A percentile compares a stretch with the other conserved stretches of the same genome.
These are phyloP conservation scores for Papiliotrema laurentii DNA, from an alignment of 1,284 basidiomycete species.

Conservation along the genomic window DNA sequence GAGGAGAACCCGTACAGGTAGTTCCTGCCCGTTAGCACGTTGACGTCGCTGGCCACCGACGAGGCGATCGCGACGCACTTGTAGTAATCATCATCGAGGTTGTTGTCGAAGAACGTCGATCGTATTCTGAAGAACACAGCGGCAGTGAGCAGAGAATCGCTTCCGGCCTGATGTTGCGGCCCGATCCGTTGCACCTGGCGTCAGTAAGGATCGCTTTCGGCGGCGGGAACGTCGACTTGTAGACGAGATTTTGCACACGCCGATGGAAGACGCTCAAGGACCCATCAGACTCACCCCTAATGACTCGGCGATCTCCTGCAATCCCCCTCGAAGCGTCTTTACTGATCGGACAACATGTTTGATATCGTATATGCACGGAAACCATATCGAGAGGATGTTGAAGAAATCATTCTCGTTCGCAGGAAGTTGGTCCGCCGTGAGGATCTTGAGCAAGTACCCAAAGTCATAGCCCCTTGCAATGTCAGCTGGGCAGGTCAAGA, in stretches of 20 bases:
- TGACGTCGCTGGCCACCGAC: too few species aligned
- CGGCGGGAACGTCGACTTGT: too few species aligned
- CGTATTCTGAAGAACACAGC: constrained; percentile 95
- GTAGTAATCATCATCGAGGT: constrained; percentile 65
- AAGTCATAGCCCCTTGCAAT: constrained; percentile 91
- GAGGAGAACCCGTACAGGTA: constrained; percentile 47
- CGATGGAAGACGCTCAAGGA: too few species aligned
- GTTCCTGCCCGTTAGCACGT: constrained; percentile 27
- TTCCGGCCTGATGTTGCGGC: constrained; percentile 91
- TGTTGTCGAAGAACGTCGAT: constrained; percentile 81
- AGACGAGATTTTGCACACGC: too few species aligned
- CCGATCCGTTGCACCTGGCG: constrained; percentile 79
- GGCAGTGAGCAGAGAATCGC: constrained; percentile 88
- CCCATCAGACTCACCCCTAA: constrained; percentile 56
- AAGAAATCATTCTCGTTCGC: constrained; percentile 89
- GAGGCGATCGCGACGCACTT: constrained; percentile 28
- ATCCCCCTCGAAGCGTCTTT: constrained; percentile 85
- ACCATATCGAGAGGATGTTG: constrained; percentile 83
- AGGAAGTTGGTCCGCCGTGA: constrained; percentile 84
- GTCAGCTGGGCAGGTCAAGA: constrained; percentile 1
- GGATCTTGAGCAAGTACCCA: constrained; percentile 93
- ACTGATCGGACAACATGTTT: constrained; percentile 89
- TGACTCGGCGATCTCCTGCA: constrained; percentile 96
- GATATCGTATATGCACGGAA: constrained; percentile 95
- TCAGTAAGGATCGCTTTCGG: neutral